phyloP scores from a whole-genome alignment of 306 rosid species.

The Bauhinia variegata region DNA sequence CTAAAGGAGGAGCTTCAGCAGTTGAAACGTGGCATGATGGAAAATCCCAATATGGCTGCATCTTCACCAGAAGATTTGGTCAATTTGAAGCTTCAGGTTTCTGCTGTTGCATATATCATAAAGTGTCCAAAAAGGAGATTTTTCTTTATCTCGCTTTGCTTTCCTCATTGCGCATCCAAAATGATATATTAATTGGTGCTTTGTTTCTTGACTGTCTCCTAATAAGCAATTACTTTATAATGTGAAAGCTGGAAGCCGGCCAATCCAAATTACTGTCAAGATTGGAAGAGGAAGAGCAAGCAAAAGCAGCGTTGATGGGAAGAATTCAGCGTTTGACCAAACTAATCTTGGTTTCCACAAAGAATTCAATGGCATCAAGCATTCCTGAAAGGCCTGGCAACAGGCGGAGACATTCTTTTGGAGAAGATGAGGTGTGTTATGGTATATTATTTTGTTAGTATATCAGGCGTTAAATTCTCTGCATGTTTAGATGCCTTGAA shows the following conservation, averaged over 20 bases:
- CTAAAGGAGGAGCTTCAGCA: slow-evolving; percentile 84
- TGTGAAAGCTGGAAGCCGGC: slow-evolving; percentile 86
- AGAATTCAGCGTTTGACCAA: slow-evolving; percentile 87
- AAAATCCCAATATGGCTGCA: slow-evolving; percentile 54
- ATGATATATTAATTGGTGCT: not conserved
- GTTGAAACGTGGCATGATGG: slow-evolving; percentile 69
- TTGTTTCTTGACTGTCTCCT: slow-evolving; percentile 32
- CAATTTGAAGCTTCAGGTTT: slow-evolving; percentile 49
- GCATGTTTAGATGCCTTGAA: slow-evolving; percentile 20
- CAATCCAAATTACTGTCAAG: slow-evolving; percentile 78
- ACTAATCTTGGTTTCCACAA: slow-evolving; percentile 81
- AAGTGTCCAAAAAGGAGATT: slow-evolving; percentile 1
- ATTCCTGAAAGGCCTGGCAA: slow-evolving; percentile 60
- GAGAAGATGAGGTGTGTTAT: slow-evolving; percentile 81
- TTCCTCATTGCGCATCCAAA: slow-evolving; percentile 20
- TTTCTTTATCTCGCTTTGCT: not conserved
- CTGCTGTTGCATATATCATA: slow-evolving; percentile 31
- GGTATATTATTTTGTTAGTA: slow-evolving; percentile 18
- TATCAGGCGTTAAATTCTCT: slow-evolving; percentile 13
- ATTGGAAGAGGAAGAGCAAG: slow-evolving; percentile 92
- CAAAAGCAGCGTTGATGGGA: slow-evolving; percentile 90
- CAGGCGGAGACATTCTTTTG: slow-evolving; percentile 87
- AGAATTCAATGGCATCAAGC: slow-evolving; percentile 64
- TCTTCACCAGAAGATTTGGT: slow-evolving; percentile 69
- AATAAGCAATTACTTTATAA: slow-evolving; percentile 35